phyloP scores from a whole-genome alignment of 495 filamentous ascomycete species.

The Penicillium pancosmium region DNA sequence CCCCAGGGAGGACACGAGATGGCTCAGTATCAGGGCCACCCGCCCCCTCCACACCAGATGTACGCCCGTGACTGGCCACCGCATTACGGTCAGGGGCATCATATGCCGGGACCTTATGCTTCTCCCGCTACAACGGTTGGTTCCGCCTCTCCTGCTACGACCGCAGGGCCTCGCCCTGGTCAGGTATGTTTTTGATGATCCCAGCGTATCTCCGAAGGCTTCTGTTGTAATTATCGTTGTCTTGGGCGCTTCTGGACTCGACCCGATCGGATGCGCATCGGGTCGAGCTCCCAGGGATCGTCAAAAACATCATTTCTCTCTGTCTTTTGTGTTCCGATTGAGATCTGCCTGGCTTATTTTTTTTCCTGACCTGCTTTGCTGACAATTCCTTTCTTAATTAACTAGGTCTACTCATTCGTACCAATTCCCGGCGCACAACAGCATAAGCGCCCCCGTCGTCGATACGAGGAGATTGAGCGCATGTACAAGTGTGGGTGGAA shows the following conservation, averaged over 20 bases:
- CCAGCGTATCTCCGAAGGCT: constrained; percentile 34
- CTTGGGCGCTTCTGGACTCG: constrained; percentile 32
- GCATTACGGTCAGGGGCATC: constrained; percentile 67
- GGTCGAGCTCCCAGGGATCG: constrained; percentile 29
- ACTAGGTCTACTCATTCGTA: constrained; percentile 94
- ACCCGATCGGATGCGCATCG: constrained; percentile 17
- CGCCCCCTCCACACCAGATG: constrained; percentile 62
- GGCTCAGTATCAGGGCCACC: constrained; percentile 64
- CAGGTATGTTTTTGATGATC: constrained; percentile 68
- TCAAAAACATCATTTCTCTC: constrained; percentile 34
- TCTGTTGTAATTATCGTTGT: constrained; percentile 37
- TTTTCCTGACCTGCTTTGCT: not conserved
- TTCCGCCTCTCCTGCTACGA: constrained; percentile 59
- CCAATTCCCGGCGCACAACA: constrained; percentile 97
- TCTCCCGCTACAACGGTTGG: constrained; percentile 63
- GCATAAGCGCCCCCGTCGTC: constrained; percentile 90
- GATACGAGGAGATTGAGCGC: constrained; percentile 98
- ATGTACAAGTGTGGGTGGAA: constrained; percentile 99
- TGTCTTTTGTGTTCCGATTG: not conserved
- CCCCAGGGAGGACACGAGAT: constrained; percentile 77
- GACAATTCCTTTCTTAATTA: constrained; percentile 27
- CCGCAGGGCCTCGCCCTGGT: constrained; percentile 64
- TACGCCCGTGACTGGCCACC: constrained; percentile 84
- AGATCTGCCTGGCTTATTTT: constrained; percentile 10
- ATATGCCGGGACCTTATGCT: constrained; percentile 64